Percentiles rank a stretch among this genome's conserved stretches.
Conservation (phyloP, 352 stramenopile species). For the Pythium graminicola region DNA sequence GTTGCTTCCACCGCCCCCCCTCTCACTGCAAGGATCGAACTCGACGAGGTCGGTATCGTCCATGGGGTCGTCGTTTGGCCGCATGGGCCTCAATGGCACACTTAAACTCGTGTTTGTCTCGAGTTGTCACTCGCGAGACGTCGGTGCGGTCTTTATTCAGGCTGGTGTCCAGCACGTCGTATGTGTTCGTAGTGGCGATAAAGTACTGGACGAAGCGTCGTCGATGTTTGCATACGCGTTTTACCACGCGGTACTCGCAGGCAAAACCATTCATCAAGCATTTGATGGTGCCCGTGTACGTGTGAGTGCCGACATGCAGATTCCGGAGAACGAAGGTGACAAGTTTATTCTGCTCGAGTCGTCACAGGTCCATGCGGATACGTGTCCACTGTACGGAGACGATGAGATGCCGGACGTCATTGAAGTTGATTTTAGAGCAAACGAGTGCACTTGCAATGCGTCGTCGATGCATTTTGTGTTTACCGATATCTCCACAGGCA, state of each 20-base stretch:
- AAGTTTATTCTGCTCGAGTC: slow-evolving; percentile 77
- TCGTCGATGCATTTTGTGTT: slow-evolving; percentile 57
- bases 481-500: slow-evolving; percentile 60
- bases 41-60: slow-evolving; percentile 24
- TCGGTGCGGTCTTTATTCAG: slow-evolving; percentile 76
- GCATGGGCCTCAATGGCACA: slow-evolving; percentile 30
- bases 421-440: slow-evolving; percentile 43
- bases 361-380: slow-evolving; percentile 47
- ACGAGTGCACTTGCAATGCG: slow-evolving; percentile 48
- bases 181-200: slow-evolving; percentile 61
- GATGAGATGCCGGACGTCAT: slow-evolving; percentile 29
- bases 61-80: slow-evolving; percentile 14
- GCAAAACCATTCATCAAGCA: slow-evolving; percentile 66
- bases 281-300: slow-evolving; percentile 70
- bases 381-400: slow-evolving; percentile 34
- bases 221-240: slow-evolving; percentile 75
- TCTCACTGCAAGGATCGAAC: background rate
- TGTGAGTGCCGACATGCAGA: slow-evolving; percentile 62
- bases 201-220: slow-evolving; percentile 63
- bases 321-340: slow-evolving; percentile 53
- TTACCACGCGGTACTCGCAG: slow-evolving; percentile 64
- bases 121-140: slow-evolving; percentile 66
- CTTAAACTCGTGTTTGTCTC: slow-evolving; percentile 81
- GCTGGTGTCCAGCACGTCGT: slow-evolving; percentile 72
- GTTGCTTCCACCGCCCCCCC: slow-evolving; percentile 1